These are phyloP conservation scores for Inonotus obliquus DNA, from an alignment of 1,284 basidiomycete species.

Conservation along the genomic window DNA sequence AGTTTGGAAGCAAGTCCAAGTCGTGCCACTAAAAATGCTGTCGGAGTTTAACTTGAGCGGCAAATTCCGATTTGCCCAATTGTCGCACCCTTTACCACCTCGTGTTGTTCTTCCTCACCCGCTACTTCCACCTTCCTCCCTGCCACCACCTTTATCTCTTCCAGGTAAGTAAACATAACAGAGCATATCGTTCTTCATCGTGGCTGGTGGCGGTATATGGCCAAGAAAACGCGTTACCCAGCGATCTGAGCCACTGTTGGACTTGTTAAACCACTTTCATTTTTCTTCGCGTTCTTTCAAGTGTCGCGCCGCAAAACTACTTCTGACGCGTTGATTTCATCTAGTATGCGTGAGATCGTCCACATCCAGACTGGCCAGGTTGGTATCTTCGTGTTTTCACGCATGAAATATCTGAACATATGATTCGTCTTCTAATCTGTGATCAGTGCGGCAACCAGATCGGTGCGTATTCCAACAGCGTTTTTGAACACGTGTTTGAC, in stretches of 20 bases:
- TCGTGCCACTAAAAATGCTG: constrained; percentile 4
- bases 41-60: not conserved
- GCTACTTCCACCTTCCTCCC: not conserved
- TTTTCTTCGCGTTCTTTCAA: not conserved
- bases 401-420: constrained; percentile 21
- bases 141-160: not conserved
- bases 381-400: constrained; percentile 26
- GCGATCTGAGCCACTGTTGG: not conserved
- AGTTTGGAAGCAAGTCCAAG: not conserved
- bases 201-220: not conserved
- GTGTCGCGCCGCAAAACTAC: not conserved
- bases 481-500: constrained; percentile 19
- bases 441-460: constrained; percentile 95
- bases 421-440: constrained; percentile 21
- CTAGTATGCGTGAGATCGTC: constrained; percentile 94
- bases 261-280: not conserved
- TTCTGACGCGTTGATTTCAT: constrained; percentile 21
- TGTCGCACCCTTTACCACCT: not conserved
- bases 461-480: constrained; percentile 46
- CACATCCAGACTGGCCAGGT: constrained; percentile 96
- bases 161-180: not conserved
- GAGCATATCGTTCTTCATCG: not conserved
- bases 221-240: not conserved
- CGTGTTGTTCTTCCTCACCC: constrained; percentile 5
- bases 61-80: not conserved